Conservation (phyloP, 106 monocot genomes). For the Allium cepa region DNA sequence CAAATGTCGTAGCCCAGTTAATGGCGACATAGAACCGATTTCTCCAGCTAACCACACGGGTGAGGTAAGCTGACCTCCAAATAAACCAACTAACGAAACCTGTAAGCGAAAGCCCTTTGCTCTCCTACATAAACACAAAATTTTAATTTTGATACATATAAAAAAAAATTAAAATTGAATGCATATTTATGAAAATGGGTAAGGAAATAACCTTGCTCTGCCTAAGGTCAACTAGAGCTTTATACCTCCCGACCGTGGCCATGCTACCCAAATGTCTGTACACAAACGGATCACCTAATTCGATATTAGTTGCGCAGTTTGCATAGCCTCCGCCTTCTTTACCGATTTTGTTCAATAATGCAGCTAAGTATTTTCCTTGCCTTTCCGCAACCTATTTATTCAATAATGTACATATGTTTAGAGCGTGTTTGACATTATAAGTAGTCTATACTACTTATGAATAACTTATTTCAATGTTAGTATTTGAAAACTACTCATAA, state of each 20-base stretch:
- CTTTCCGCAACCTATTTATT: constrained; percentile 83
- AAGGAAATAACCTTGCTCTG: constrained; percentile 69
- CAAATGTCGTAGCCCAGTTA: constrained; percentile 81
- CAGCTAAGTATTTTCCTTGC: constrained; percentile 84
- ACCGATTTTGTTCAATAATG: constrained; percentile 53
- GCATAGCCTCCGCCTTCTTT: constrained; percentile 66
- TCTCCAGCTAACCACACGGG: constrained; percentile 96
- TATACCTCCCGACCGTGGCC: constrained; percentile 91
- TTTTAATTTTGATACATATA: too few relatives aligned
- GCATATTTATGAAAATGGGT: background rate
- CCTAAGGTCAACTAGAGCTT: constrained; percentile 93
- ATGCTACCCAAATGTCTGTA: constrained; percentile 96
- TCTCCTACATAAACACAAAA: constrained; percentile 39
- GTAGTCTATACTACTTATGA: too few relatives aligned
- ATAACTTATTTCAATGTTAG: too few relatives aligned
- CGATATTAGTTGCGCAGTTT: constrained; percentile 30
- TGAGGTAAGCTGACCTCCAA: constrained; percentile 89
- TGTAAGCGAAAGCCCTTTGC: constrained; percentile 66
- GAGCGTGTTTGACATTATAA: background rate
- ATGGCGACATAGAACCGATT: constrained; percentile 91
- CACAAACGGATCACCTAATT: constrained; percentile 70
- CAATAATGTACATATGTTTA: background rate
- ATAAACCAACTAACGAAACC: constrained; percentile 96
- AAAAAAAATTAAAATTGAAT: too few relatives aligned
- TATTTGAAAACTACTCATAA: too few relatives aligned